These are phyloP conservation scores for Blastocystis sp. DNA, from an alignment of 352 stramenopile species.

Conservation along the genomic window DNA sequence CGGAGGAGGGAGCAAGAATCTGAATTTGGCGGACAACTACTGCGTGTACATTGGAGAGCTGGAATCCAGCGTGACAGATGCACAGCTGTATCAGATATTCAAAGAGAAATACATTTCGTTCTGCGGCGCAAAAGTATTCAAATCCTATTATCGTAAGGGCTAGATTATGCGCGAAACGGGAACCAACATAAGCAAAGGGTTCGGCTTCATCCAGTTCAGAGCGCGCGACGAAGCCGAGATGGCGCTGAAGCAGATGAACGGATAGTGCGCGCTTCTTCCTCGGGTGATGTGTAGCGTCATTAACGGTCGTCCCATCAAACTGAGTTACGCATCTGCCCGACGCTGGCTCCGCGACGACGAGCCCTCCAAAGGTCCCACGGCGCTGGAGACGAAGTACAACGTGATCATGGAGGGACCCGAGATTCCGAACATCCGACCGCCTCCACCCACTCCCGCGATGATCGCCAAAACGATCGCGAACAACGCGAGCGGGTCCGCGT, in stretches of 20 bases:
- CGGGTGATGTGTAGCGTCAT: constrained; percentile 34
- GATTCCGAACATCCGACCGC: constrained; percentile 66
- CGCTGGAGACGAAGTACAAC: constrained; percentile 12
- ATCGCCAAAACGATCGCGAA: constrained; percentile 50
- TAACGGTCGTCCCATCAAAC: constrained; percentile 54
- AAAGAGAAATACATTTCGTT: constrained; percentile 66
- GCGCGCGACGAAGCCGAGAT: constrained; percentile 49
- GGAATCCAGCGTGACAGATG: constrained; percentile 46
- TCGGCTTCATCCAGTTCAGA: constrained; percentile 66
- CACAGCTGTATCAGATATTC: constrained; percentile 51
- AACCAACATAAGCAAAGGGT: constrained; percentile 43
- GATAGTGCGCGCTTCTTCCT: constrained; percentile 5
- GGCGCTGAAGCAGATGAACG: constrained; percentile 54
- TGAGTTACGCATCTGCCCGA: constrained; percentile 46
- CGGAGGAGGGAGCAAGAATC: constrained; percentile 19
- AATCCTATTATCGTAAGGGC: neutral
- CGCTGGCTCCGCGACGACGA: constrained; percentile 33
- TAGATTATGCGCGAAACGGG: constrained; percentile 63
- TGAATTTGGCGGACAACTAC: constrained; percentile 40
- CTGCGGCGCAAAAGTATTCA: constrained; percentile 36
- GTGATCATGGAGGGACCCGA: constrained; percentile 50
- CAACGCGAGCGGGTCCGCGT: constrained; percentile 30
- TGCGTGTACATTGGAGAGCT: constrained; percentile 59
- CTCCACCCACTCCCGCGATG: constrained; percentile 60
- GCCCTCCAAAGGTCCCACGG: neutral